A percentile compares a stretch with the other conserved stretches of the same genome.
phyloP scores from a whole-genome alignment of 345 rosid species.

The Balakata baccata region DNA sequence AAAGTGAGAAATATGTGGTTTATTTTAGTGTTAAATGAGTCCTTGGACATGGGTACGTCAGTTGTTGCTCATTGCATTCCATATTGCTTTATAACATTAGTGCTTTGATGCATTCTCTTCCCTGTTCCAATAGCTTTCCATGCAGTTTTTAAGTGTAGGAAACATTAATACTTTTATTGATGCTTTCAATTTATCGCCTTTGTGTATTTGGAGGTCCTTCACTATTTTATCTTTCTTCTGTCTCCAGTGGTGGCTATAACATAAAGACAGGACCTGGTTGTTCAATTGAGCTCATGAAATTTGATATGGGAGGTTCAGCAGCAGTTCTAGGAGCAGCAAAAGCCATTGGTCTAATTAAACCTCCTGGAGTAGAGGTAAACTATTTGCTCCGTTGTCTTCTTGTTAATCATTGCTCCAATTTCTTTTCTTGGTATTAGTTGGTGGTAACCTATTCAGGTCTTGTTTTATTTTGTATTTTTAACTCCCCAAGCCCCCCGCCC shows the following conservation, averaged over 20 bases:
- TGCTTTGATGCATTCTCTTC: neutral
- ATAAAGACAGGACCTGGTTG: slow-evolving; percentile 79
- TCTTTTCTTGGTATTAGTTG: neutral
- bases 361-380: slow-evolving; percentile 89
- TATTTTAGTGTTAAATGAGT: neutral
- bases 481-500: no score
- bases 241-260: slow-evolving; percentile 88
- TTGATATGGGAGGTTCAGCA: no score
- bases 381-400: neutral
- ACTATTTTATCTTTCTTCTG: neutral
- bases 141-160: no score
- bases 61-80: neutral
- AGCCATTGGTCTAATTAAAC: slow-evolving; percentile 89
- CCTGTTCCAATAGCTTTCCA: neutral
- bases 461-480: neutral
- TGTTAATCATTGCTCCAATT: neutral
- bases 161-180: no score
- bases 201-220: neutral
- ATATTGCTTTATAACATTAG: neutral
- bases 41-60: neutral
- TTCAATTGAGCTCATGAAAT: no score
- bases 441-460: neutral
- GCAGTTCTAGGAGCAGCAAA: slow-evolving; percentile 96
- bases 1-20: no score
- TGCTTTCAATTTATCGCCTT: no score